Evolutionary conservation across 202 grass and related monocot genomes (phyloP).

Genomic region (Cymbopogon flexuosus): DNA sequence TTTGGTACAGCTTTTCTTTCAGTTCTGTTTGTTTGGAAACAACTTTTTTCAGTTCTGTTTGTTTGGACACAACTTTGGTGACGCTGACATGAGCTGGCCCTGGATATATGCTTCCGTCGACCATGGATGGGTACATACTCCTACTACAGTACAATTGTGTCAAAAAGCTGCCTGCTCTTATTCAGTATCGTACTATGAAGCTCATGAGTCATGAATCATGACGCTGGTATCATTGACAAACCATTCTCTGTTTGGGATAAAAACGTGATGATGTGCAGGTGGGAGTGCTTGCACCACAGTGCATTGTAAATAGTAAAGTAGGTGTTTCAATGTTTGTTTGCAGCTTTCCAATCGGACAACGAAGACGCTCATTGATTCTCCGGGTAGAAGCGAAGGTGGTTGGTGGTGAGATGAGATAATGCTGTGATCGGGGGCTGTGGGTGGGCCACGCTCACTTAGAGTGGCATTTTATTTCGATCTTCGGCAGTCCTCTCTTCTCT

Average conservation of each 20-base stretch:
- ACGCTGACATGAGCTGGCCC: neutral
- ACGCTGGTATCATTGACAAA: neutral
- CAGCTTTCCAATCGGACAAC: no score
- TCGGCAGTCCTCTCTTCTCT: no score
- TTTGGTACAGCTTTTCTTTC: neutral
- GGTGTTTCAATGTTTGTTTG: no score
- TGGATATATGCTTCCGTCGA: neutral
- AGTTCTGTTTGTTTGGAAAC: neutral
- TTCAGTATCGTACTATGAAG: neutral
- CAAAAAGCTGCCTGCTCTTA: neutral
- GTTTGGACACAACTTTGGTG: neutral
- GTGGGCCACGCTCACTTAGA: no score
- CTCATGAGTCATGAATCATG: neutral
- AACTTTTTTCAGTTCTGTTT: neutral
- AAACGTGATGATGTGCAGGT: neutral
- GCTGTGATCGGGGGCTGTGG: no score
- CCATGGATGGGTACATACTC: no score
- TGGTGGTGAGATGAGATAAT: no score
- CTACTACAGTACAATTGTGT: neutral
- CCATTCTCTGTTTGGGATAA: neutral
- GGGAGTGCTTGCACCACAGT: neutral
- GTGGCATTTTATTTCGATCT: no score
- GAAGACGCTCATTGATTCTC: no score
- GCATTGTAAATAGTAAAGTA: neutral
- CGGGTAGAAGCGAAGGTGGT: no score